Evolutionary conservation across 2,329 filamentous ascomycete genomes (phyloP).

Genomic region (Fusarium pilosicola): DNA sequence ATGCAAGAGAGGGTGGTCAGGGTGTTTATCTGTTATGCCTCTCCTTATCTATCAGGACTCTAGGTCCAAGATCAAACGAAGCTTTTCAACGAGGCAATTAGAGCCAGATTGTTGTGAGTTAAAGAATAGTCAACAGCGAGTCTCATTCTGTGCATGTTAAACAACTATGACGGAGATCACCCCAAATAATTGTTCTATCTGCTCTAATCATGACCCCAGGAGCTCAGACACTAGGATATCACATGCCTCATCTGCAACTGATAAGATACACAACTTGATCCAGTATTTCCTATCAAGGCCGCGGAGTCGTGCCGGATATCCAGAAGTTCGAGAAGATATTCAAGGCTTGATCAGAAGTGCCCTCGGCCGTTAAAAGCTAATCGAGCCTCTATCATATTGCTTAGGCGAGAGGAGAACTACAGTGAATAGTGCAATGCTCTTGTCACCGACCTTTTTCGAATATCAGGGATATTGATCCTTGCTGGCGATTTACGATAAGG

Average conservation of each 20-base stretch:
- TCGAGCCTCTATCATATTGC: not conserved
- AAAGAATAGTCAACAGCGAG: not conserved
- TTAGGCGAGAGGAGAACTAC: not conserved
- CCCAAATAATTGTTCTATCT: not conserved
- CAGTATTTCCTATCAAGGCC: not conserved
- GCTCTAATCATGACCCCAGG: not conserved
- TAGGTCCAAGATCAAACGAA: not conserved
- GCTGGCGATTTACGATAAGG: not conserved
- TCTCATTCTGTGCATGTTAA: not conserved
- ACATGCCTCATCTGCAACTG: not conserved
- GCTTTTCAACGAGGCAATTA: not conserved
- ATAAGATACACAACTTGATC: not conserved
- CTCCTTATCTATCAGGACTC: slow-evolving; percentile 15
- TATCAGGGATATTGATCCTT: not conserved
- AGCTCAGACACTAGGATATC: not conserved
- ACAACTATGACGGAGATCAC: not conserved
- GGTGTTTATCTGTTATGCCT: slow-evolving; percentile 29
- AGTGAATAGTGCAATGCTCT: not conserved
- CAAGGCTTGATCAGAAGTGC: not conserved
- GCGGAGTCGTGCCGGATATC: not conserved
- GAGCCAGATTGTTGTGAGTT: not conserved
- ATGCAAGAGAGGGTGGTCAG: slow-evolving; percentile 9
- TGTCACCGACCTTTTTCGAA: not conserved
- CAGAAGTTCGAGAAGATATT: not conserved
- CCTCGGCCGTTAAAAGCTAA: not conserved